phyloP scores from a whole-genome alignment of 345 rosid species.

The thale cress (Arabidopsis thaliana) region DNA sequence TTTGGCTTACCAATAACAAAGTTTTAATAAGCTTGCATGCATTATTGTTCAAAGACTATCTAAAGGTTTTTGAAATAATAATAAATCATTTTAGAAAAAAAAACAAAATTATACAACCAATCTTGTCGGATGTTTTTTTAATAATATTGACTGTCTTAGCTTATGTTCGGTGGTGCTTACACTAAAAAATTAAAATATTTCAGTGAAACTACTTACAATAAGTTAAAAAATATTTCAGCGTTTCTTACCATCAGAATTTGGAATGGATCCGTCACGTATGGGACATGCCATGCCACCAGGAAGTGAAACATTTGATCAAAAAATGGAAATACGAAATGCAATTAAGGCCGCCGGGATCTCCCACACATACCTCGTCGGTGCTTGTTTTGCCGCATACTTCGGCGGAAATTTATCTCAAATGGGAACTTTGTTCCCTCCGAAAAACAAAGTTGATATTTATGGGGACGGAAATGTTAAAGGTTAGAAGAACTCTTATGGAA shows the following conservation, averaged over 20 bases:
- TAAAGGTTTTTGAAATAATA: neutral
- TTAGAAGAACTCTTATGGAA: slow-evolving; percentile 17
- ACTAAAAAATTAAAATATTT: neutral
- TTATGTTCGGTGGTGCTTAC: neutral
- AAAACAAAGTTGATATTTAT: slow-evolving; percentile 50
- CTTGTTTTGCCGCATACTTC: slow-evolving; percentile 80
- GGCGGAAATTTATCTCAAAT: slow-evolving; percentile 74
- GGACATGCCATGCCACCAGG: slow-evolving; percentile 73
- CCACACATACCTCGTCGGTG: slow-evolving; percentile 69
- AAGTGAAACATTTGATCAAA: slow-evolving; percentile 75
- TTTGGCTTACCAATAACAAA: neutral
- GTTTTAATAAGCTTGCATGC: neutral
- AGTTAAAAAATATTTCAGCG: slow-evolving; percentile 43
- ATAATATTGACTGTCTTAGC: neutral
- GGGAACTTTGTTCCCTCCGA: slow-evolving; percentile 64
- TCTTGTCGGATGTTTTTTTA: too few relatives aligned
- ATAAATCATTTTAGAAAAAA: neutral
- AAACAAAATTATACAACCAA: neutral
- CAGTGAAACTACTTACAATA: neutral
- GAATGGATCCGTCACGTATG: slow-evolving; percentile 82
- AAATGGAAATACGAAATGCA: slow-evolving; percentile 71
- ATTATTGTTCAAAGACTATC: neutral
- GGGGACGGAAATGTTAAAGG: slow-evolving; percentile 84
- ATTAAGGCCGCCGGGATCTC: slow-evolving; percentile 78
- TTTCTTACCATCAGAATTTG: slow-evolving; percentile 86